phyloP scores from a whole-genome alignment of 1,139 yeast genomes.

The Saccharomycopsis hybrid region DNA sequence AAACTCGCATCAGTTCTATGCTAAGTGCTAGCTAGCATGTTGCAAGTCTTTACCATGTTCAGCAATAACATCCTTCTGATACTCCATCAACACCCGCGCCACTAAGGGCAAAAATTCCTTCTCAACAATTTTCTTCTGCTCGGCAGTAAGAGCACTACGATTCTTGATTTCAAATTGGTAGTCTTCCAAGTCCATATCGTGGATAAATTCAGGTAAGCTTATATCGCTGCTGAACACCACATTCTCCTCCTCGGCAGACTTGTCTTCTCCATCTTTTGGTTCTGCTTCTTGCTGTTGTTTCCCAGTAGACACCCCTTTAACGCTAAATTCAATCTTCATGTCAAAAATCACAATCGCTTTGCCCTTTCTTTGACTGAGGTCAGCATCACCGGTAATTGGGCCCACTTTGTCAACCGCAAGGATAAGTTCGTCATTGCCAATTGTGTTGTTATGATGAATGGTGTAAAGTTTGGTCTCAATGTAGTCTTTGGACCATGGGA shows the following conservation, averaged over 20 bases:
- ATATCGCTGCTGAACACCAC: slow-evolving; percentile 36
- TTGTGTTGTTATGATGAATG: slow-evolving; percentile 24
- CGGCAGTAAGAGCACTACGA: slow-evolving; percentile 28
- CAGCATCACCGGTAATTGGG: slow-evolving; percentile 64
- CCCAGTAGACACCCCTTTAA: slow-evolving; percentile 29
- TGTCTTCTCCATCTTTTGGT: slow-evolving; percentile 24
- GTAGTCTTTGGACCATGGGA: slow-evolving; percentile 67
- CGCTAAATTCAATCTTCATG: slow-evolving; percentile 44
- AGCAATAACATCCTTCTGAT: slow-evolving; percentile 54
- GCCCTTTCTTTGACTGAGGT: slow-evolving; percentile 77
- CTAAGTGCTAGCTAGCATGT: slow-evolving; percentile 1
- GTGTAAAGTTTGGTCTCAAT: slow-evolving; percentile 40
- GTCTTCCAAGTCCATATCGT: slow-evolving; percentile 53
- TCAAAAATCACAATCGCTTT: slow-evolving; percentile 72
- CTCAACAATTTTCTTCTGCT: slow-evolving; percentile 35
- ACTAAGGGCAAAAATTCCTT: slow-evolving; percentile 46
- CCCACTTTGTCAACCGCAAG: slow-evolving; percentile 34
- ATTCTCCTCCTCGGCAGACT: slow-evolving; percentile 24
- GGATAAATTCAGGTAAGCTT: slow-evolving; percentile 60
- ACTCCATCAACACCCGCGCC: slow-evolving; percentile 41
- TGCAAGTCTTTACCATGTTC: slow-evolving; percentile 53
- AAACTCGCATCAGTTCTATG: no score
- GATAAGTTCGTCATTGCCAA: slow-evolving; percentile 28
- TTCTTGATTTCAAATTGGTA: slow-evolving; percentile 47
- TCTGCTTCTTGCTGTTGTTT: slow-evolving; percentile 16